Evolutionary conservation across 2,329 filamentous ascomycete genomes (phyloP), one percentile per base, ranked within the genome.

Genomic region (Arthrobotrys conoides): DNA sequence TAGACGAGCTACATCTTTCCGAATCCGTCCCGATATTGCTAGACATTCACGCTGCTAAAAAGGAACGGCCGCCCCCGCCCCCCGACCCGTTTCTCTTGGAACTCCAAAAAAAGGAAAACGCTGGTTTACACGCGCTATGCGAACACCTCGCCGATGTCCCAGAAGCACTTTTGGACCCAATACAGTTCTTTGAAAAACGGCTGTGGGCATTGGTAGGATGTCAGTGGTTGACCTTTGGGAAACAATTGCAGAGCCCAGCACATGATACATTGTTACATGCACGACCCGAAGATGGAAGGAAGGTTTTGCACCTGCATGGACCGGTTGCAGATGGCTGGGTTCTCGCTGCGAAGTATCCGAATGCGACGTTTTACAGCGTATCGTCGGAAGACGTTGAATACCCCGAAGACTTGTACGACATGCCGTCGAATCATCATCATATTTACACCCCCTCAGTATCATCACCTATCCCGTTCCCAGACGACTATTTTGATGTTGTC

Each of bases 331-430:
- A 80, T 46, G 79, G 79, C 16, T 80, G 79, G 79, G 75, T 80
- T 6, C 66, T 80, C 2, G 79, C 79, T n/a, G 79, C 79, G 22
- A 80, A 80, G 55, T 80, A 80, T 55, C 79, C 79, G n/a, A 78
- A 71, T 65, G 68, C 72, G 20, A 73, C 73, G 20, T 78, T 78
- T 46, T 78, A 68, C 48, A 72, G 67, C 24, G 68, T 78, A 5
- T 71, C 75, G 10, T 72, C 75, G 14, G 55, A 78, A n/a, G 75
- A 72, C 8, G 36, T 66, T 20, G 65, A 69, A 27, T 66, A 75
- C 41, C 57, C 67, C 9, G 68, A 68, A 8, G 75, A 72, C 20
- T 20, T 61, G 33, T 79, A 73, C 69, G 30, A 53, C 6, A 71
- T 77, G 67, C 79, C 79, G 5, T 65, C 64, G 2, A 80, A 80